phyloP scores from a whole-genome alignment of 805 yeast genomes.

The Candida piceae region DNA sequence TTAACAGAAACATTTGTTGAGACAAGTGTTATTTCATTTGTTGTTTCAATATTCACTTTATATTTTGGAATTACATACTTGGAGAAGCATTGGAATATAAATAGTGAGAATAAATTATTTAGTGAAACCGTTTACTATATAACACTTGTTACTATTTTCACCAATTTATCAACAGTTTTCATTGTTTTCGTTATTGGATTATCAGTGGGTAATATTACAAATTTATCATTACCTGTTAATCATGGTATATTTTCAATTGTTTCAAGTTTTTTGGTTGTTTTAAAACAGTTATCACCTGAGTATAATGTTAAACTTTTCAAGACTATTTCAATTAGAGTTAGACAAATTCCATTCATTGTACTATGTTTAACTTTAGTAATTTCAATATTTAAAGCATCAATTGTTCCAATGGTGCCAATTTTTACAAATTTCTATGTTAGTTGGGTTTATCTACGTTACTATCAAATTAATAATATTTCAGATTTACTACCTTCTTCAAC shows the following conservation, averaged over 20 bases:
- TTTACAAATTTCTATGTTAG: slow-evolving; percentile 56
- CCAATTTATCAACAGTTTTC: slow-evolving; percentile 50
- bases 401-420: slow-evolving; percentile 54
- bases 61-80: slow-evolving; percentile 40
- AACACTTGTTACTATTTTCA: slow-evolving; percentile 46
- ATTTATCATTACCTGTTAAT: slow-evolving; percentile 42
- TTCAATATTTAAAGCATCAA: slow-evolving; percentile 26
- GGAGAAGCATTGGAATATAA: slow-evolving; percentile 43
- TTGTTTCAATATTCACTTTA: slow-evolving; percentile 34
- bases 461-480: slow-evolving; percentile 43
- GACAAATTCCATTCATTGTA: slow-evolving; percentile 54
- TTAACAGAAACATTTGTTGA: slow-evolving; percentile 63
- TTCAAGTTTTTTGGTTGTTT: slow-evolving; percentile 51
- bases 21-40: slow-evolving; percentile 40
- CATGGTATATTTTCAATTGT: slow-evolving; percentile 46
- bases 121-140: slow-evolving; percentile 47
- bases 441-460: slow-evolving; percentile 77
- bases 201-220: slow-evolving; percentile 31
- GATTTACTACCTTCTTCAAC: slow-evolving; percentile 24
- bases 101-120: slow-evolving; percentile 13
- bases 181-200: slow-evolving; percentile 22
- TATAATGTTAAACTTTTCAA: slow-evolving; percentile 46
- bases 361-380: slow-evolving; percentile 25
- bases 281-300: slow-evolving; percentile 56
- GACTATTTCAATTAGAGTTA: slow-evolving; percentile 41